Conservation (phyloP, 768 basidiomycete species). For the Ramaria rubella region DNA sequence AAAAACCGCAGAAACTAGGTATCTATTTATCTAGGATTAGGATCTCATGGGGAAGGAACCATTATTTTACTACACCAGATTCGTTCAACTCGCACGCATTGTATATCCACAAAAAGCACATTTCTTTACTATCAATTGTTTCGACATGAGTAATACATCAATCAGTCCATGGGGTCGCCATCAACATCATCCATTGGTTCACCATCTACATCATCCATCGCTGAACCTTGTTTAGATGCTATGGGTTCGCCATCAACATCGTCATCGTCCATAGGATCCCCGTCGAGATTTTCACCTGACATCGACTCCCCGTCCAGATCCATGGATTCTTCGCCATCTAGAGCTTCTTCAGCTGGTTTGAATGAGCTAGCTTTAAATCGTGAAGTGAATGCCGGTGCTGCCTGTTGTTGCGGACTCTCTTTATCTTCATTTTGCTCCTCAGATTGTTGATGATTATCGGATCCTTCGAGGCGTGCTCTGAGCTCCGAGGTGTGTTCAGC, state of each 20-base stretch:
- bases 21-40: not conserved
- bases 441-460: constrained; percentile 24
- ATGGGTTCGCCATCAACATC: constrained; percentile 48
- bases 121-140: constrained; percentile 1
- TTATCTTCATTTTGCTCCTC: constrained; percentile 16
- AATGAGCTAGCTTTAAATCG: constrained; percentile 77
- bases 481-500: constrained; percentile 77
- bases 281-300: constrained; percentile 42
- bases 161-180: constrained; percentile 29
- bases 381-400: constrained; percentile 37
- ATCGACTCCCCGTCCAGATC: constrained; percentile 31
- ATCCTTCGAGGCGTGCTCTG: constrained; percentile 68
- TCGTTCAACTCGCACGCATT: constrained; percentile 4
- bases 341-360: constrained; percentile 50
- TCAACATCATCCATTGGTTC: constrained; percentile 43
- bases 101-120: constrained; percentile 4
- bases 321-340: constrained; percentile 30
- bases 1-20: constrained; percentile 1
- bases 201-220: constrained; percentile 37
- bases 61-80: not conserved
- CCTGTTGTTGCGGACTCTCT: constrained; percentile 20
- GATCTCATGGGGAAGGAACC: not conserved
- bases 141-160: constrained; percentile 12
- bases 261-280: constrained; percentile 35
- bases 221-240: constrained; percentile 14